phyloP scores from a whole-genome alignment of 306 rosid genomes.

The Nissolia schottii region DNA sequence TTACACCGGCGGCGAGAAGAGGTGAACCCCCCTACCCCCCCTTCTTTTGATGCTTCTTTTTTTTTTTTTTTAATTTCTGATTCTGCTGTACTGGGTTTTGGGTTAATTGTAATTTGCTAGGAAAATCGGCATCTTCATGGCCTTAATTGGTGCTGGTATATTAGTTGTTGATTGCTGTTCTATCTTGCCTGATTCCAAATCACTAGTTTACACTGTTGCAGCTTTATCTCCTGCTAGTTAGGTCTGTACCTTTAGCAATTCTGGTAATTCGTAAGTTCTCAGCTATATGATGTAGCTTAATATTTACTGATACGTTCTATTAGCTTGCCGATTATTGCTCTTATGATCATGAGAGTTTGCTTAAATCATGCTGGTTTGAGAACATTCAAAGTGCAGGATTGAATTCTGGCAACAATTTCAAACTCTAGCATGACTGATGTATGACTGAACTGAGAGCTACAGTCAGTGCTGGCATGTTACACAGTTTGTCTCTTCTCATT shows the following conservation, averaged over 20 bases:
- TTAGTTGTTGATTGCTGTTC: not conserved
- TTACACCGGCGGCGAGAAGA: slow-evolving; percentile 82
- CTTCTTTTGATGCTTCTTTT: not conserved
- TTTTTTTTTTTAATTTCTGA: too few species aligned
- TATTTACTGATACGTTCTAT: not conserved
- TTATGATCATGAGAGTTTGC: not conserved
- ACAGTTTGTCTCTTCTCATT: not conserved
- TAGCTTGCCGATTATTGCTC: not conserved
- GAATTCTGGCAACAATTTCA: not conserved
- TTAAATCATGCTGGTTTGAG: not conserved
- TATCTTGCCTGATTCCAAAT: not conserved
- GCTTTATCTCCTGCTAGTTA: not conserved
- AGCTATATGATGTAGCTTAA: not conserved
- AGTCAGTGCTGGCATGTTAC: not conserved
- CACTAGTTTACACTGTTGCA: not conserved
- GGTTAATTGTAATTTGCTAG: not conserved
- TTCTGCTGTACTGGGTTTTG: not conserved
- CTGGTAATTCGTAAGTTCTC: not conserved
- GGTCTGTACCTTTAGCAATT: not conserved
- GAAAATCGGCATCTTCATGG: not conserved
- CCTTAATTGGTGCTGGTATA: not conserved
- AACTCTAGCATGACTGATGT: not conserved
- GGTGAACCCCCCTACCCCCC: slow-evolving; percentile 34
- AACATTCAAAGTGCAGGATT: not conserved
- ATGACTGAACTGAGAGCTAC: not conserved